Base-by-base conservation (phyloP, 257 asterid genomes). In the Thymus quinquecostatus region DNA sequence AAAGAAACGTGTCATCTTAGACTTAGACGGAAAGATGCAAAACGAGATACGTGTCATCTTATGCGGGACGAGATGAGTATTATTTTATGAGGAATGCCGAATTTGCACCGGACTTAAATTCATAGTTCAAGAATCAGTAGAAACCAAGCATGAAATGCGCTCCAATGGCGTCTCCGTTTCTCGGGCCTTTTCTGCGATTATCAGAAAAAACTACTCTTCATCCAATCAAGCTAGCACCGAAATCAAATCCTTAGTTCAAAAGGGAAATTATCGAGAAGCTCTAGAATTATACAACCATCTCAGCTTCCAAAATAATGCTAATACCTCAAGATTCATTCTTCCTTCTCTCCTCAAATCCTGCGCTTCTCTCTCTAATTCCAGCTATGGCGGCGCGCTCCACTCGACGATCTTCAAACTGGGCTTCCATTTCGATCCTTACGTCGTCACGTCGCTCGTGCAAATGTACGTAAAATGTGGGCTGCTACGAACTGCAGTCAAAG, bases 301-400 rank as follows among this genome's bases (percentile, higher is more conserved):
- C 71, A 60, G 14, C 75, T 87, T 72, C 49, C 85, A 80, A 32
- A 70, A 33, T 14, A 1, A 43, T 14, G 1, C 38, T 30, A 68
- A 78, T 13, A 61, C 80, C 29, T 79, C 91, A 74, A 85, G 83
- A 80, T 88, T 86, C 87, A 82, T 85, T 36, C 86, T 89, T 71
- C 97, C 98, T 40, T 81, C 96, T 63, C 87, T 94, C 69, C 88
- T 94, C 68, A 94, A 92, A 81, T 91, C 96, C 32, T 92, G 98
- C 65, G 75, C 89, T 50, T 87, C 74, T 47, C 78, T 86, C 49
- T 75, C 83, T 29, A 72, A 82, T 73, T 70, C 75, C 70, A 38
- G 13, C 30, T 81, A 84, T 78, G 97, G 99, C 56, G 70, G 59
- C 33, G 27, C 85, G 5, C 76, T 94, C 55, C 99, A 89, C 64